A percentile compares a stretch with the other conserved stretches of the same genome.
Evolutionary conservation across 2,329 filamentous ascomycete genomes (phyloP).

Genomic region (Septoria linicola): DNA sequence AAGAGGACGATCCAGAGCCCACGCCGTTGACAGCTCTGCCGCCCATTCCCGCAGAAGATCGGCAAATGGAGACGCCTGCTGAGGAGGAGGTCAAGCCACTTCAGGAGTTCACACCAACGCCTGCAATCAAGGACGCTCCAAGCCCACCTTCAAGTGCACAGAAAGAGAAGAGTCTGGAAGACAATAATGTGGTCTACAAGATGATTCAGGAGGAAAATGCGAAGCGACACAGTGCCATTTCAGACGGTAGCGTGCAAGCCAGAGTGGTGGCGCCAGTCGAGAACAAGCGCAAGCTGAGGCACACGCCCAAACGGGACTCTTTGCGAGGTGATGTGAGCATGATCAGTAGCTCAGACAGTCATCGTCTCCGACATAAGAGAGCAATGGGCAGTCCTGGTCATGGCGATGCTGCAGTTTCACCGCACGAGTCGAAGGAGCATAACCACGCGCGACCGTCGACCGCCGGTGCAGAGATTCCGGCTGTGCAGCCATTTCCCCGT

Average conservation of each 20-base stretch:
- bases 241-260: constrained; percentile 27
- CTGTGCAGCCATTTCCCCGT: constrained; percentile 3
- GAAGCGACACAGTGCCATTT: constrained; percentile 33
- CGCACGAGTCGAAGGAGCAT: not conserved
- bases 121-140: constrained; percentile 1
- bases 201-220: constrained; percentile 33
- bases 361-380: constrained; percentile 24
- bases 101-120: constrained; percentile 17
- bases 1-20: constrained; percentile 7
- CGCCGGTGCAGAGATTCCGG: not conserved
- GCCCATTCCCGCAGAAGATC: constrained; percentile 16
- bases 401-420: constrained; percentile 8
- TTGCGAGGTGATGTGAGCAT: constrained; percentile 29
- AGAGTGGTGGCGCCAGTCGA: constrained; percentile 20
- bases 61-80: constrained; percentile 11
- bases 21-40: constrained; percentile 13
- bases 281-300: constrained; percentile 27
- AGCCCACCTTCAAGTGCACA: constrained; percentile 22
- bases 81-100: constrained; percentile 12
- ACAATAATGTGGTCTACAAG: constrained; percentile 28
- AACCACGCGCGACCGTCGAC: constrained; percentile 3
- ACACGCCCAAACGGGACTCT: constrained; percentile 28
- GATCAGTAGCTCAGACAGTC: constrained; percentile 23
- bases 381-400: constrained; percentile 19
- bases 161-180: constrained; percentile 23